These are phyloP conservation scores for Chlorella sp. DNA, from an alignment of 139 green algal species.

Conservation along the genomic window DNA sequence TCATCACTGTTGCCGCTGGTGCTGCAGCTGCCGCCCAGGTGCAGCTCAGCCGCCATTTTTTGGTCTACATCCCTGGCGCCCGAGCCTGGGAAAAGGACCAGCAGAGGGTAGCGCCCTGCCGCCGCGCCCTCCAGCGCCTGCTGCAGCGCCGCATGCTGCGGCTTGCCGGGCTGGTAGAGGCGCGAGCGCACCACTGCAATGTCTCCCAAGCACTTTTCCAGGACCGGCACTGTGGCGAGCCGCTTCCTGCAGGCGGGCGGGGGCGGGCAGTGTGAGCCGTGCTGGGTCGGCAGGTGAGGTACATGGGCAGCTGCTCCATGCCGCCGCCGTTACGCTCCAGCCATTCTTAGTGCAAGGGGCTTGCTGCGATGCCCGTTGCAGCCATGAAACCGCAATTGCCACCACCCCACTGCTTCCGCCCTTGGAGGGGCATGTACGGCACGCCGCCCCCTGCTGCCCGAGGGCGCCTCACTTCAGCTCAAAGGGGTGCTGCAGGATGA, in stretches of 20 bases:
- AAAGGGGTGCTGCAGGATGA: slow-evolving; percentile 21
- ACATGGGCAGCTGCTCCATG: not conserved
- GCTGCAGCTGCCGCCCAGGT: not conserved
- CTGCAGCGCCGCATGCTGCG: not conserved
- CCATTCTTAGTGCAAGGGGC: no score
- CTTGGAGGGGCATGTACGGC: no score
- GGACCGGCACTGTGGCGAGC: slow-evolving; percentile 14
- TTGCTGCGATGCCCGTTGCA: no score
- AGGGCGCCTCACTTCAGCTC: slow-evolving; percentile 21
- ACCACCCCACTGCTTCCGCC: no score
- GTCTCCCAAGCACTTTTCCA: slow-evolving; percentile 13
- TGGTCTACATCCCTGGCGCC: not conserved
- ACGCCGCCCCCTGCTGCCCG: no score
- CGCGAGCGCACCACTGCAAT: not conserved
- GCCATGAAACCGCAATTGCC: no score
- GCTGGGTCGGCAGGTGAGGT: not conserved
- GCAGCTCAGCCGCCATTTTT: not conserved
- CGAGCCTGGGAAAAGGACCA: slow-evolving; percentile 22
- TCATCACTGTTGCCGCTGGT: no score
- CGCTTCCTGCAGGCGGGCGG: not conserved
- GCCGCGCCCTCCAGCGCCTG: slow-evolving; percentile 3
- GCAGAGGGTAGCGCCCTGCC: slow-evolving; percentile 3
- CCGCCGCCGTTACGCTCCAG: no score
- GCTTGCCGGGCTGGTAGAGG: not conserved
- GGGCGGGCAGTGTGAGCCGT: not conserved